Evolutionary conservation across 1,284 basidiomycete species (phyloP).

Genomic region (Ganoderma multipileum): DNA sequence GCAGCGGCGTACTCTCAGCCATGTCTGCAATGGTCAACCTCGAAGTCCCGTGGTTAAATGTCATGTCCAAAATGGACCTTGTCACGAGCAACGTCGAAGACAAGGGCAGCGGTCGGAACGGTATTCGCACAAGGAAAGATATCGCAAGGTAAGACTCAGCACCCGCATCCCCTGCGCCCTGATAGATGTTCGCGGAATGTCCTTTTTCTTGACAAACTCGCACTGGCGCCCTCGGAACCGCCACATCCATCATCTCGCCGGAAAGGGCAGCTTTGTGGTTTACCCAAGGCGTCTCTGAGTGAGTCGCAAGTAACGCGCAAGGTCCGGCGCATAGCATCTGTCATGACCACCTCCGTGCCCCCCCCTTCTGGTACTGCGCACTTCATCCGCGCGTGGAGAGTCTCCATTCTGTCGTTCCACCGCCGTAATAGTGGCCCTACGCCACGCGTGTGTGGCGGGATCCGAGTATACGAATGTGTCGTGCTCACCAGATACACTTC

Average conservation of each 20-base stretch:
- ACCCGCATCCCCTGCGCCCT: neutral
- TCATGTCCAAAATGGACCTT: slow-evolving; percentile 99
- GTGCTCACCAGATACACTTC: slow-evolving; percentile 15
- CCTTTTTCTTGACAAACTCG: neutral
- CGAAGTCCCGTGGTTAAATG: slow-evolving; percentile 95
- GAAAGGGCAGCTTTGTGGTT: neutral
- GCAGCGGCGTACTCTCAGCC: slow-evolving; percentile 93
- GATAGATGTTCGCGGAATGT: neutral
- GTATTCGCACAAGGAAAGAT: slow-evolving; percentile 73
- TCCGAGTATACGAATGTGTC: slow-evolving; percentile 11
- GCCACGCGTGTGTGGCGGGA: slow-evolving; percentile 7
- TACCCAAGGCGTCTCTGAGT: neutral
- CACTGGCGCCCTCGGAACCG: neutral
- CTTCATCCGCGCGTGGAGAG: neutral
- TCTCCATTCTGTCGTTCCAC: slow-evolving; percentile 9
- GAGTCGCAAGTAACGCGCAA: neutral
- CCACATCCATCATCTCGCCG: neutral
- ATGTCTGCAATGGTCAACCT: slow-evolving; percentile 99
- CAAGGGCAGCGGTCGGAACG: slow-evolving; percentile 73
- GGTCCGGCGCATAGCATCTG: slow-evolving; percentile 8
- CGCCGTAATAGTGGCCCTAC: slow-evolving; percentile 1
- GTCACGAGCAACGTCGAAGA: slow-evolving; percentile 74
- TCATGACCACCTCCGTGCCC: neutral
- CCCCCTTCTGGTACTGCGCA: neutral
- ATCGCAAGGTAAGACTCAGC: slow-evolving; percentile 67